Percentiles rank a stretch among this genome's conserved stretches.
phyloP scores from a whole-genome alignment of 2,329 filamentous ascomycete genomes.

The Aspergillus transmontanensis region DNA sequence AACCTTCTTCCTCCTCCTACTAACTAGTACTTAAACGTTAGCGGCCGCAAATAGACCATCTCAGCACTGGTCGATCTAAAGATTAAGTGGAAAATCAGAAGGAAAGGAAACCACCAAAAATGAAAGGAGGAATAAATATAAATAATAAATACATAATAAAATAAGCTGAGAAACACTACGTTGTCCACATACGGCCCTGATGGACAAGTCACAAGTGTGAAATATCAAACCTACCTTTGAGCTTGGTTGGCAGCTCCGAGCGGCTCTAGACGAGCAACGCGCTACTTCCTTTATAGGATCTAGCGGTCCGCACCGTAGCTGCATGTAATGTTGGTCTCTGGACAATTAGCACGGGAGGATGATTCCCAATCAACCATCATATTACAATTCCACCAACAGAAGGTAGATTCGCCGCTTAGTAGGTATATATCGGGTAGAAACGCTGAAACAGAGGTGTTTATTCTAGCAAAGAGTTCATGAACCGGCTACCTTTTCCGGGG shows the following conservation, averaged over 20 bases:
- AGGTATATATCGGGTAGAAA: background rate
- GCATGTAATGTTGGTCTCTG: background rate
- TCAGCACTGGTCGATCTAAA: too few relatives aligned
- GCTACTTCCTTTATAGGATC: background rate
- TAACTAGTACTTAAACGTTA: background rate
- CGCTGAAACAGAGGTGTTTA: background rate
- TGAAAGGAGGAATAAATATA: background rate
- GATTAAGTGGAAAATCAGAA: too few relatives aligned
- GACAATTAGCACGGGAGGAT: background rate
- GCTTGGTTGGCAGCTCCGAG: background rate
- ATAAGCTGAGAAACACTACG: background rate
- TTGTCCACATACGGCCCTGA: background rate
- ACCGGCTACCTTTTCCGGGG: background rate
- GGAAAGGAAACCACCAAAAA: too few relatives aligned
- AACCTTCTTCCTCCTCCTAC: background rate
- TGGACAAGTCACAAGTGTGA: background rate
- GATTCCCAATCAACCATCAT: background rate
- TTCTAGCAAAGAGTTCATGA: background rate
- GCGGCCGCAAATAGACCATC: background rate
- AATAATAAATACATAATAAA: background rate
- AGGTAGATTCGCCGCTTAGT: background rate
- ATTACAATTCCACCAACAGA: too few relatives aligned
- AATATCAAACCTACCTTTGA: background rate
- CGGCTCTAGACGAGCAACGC: background rate
- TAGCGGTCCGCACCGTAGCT: conserved; percentile 2